phyloP scores from a whole-genome alignment of 208 protist species.

The Balamuthia mandrillaris region DNA sequence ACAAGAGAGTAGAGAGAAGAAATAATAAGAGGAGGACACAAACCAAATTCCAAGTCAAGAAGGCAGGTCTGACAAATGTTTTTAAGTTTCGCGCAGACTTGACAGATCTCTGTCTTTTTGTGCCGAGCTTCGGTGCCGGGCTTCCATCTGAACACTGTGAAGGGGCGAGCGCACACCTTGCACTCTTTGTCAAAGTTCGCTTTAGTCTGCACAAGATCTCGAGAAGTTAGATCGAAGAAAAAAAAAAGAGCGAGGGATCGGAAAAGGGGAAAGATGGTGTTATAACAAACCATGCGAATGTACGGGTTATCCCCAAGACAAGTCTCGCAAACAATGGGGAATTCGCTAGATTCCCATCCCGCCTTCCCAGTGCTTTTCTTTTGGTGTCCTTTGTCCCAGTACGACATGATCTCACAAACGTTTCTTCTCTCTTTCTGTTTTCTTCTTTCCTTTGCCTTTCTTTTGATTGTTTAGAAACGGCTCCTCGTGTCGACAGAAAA shows the following conservation, averaged over 20 bases:
- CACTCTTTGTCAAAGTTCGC: constrained; percentile 61
- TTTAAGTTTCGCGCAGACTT: constrained; percentile 80
- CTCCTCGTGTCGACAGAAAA: too few species aligned
- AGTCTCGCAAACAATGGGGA: constrained; percentile 81
- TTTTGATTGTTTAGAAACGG: too few species aligned
- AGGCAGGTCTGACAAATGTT: constrained; percentile 84
- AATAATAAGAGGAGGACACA: constrained; percentile 8
- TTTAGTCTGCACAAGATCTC: constrained; percentile 51
- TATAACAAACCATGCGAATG: constrained; percentile 73
- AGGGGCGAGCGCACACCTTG: constrained; percentile 70
- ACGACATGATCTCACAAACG: constrained; percentile 7
- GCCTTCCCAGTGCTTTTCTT: not conserved
- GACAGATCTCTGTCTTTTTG: constrained; percentile 81
- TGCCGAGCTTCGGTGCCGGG: constrained; percentile 53
- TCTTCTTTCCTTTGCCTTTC: not conserved
- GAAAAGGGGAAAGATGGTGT: not conserved
- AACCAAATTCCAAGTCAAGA: constrained; percentile 78
- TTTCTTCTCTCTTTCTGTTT: not conserved
- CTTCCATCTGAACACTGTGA: constrained; percentile 76
- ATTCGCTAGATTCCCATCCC: constrained; percentile 55
- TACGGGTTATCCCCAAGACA: constrained; percentile 82
- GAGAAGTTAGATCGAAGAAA: not conserved
- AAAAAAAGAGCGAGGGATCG: not conserved
- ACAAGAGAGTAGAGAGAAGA: not conserved
- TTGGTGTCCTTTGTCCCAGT: not conserved